These are phyloP conservation scores for Conidiobolus incongruus DNA, from an alignment of 371 early-diverging fungal genomes.

Conservation along the genomic window DNA sequence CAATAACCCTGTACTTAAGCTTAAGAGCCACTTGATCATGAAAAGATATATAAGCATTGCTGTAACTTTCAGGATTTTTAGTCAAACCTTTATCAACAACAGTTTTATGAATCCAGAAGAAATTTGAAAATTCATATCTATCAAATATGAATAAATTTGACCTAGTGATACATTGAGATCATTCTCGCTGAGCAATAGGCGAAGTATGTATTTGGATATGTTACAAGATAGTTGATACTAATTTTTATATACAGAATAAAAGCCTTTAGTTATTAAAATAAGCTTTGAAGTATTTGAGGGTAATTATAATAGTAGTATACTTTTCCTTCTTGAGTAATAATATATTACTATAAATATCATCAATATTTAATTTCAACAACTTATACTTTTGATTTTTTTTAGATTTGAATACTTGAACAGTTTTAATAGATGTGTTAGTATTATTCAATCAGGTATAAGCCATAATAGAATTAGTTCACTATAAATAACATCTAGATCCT, in stretches of 20 bases:
- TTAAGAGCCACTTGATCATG: constrained; percentile 93
- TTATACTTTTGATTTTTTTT: constrained; percentile 84
- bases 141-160: constrained; percentile 51
- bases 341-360: constrained; percentile 86
- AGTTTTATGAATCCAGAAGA: constrained; percentile 47
- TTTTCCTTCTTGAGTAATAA: constrained; percentile 98
- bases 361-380: constrained; percentile 92
- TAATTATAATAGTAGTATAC: constrained; percentile 71
- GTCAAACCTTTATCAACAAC: too few species aligned
- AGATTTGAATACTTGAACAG: constrained; percentile 59
- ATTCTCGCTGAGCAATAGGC: constrained; percentile 40
- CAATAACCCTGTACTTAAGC: constrained; percentile 42
- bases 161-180: constrained; percentile 54
- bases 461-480: constrained; percentile 99
- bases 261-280: constrained; percentile 83
- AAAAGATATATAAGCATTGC: constrained; percentile 73
- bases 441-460: constrained; percentile 78
- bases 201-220: constrained; percentile 49
- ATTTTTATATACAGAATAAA: constrained; percentile 95
- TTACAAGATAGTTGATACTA: constrained; percentile 92
- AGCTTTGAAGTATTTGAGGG: constrained; percentile 26
- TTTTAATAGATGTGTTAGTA: constrained; percentile 48
- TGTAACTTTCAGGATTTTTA: constrained; percentile 84
- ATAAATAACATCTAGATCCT: constrained; percentile 84
- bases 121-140: constrained; percentile 41